phyloP scores from a whole-genome alignment of 2,329 filamentous ascomycete genomes.

The Penicillium decumbens region DNA sequence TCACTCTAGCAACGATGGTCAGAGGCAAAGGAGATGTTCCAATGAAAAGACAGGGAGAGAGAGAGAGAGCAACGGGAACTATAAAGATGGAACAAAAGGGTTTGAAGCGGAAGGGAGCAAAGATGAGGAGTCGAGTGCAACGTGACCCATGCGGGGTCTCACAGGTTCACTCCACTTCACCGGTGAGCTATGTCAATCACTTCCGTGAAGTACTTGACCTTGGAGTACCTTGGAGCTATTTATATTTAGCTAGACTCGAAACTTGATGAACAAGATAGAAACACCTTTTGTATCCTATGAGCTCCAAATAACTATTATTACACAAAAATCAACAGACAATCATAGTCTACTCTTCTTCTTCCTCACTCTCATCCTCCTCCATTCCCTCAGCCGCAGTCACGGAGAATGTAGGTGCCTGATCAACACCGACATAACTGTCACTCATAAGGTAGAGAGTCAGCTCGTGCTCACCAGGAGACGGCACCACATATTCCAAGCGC shows the following conservation, averaged over 20 bases:
- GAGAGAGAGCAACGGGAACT: neutral
- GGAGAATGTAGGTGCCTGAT: constrained; percentile 87
- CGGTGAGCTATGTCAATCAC: neutral
- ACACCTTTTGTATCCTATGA: constrained; percentile 14
- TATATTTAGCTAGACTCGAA: neutral
- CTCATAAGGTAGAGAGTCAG: constrained; percentile 94
- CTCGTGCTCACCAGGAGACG: constrained; percentile 77
- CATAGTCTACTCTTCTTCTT: constrained; percentile 57
- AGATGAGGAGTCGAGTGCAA: constrained; percentile 2
- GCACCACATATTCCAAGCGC: constrained; percentile 82
- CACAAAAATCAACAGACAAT: constrained; percentile 11
- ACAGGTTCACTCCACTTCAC: neutral
- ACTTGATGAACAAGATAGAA: constrained; percentile 5
- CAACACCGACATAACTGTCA: constrained; percentile 93
- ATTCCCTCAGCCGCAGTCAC: constrained; percentile 84
- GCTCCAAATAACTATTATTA: constrained; percentile 18
- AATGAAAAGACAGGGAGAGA: neutral
- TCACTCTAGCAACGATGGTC: neutral
- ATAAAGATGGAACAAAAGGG: neutral
- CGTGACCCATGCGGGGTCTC: constrained; percentile 20
- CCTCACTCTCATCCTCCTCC: constrained; percentile 88
- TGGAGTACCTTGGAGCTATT: neutral
- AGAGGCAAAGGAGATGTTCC: neutral
- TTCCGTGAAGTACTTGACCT: neutral
- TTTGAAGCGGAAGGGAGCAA: constrained; percentile 1